Evolutionary conservation across 2,329 filamentous ascomycete genomes (phyloP).

Genomic region (Zasmidium angulare): DNA sequence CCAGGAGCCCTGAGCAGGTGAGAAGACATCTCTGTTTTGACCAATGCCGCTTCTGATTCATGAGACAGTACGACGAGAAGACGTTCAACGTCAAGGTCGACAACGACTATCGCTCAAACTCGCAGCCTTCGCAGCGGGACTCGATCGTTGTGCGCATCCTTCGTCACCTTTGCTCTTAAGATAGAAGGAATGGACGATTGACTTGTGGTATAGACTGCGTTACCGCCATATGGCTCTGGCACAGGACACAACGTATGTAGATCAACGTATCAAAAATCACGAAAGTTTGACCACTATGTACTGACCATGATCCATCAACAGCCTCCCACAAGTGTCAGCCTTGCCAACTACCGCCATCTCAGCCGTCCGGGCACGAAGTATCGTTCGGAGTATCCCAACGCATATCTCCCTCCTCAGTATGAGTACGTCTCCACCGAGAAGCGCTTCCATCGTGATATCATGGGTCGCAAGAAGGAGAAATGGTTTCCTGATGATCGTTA

Average conservation of each 20-base stretch:
- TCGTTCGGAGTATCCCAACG: slow-evolving; percentile 7
- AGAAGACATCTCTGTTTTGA: background rate
- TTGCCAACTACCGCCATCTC: slow-evolving; percentile 10
- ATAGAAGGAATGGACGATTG: background rate
- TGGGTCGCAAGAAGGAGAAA: slow-evolving; percentile 3
- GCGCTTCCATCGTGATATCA: slow-evolving; percentile 6
- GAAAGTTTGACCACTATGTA: background rate
- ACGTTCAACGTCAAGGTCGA: background rate
- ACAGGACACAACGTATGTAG: slow-evolving; percentile 4
- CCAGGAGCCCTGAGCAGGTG: background rate
- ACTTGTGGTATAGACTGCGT: background rate
- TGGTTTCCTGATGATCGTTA: slow-evolving; percentile 9
- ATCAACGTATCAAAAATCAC: background rate
- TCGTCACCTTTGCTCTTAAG: slow-evolving; percentile 5
- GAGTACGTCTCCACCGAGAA: slow-evolving; percentile 4
- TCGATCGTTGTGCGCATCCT: slow-evolving; percentile 8
- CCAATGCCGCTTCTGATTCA: background rate
- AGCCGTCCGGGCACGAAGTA: slow-evolving; percentile 2
- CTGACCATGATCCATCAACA: background rate
- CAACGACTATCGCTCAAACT: background rate
- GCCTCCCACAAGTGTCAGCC: background rate
- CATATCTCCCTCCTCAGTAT: slow-evolving; percentile 3
- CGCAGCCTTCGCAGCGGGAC: background rate
- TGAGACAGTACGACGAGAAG: background rate
- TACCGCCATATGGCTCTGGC: background rate